A percentile compares a stretch with the other conserved stretches of the same genome.
Conservation (phyloP, 2,329 filamentous ascomycete species). For the Cladobotryum mycophilum region DNA sequence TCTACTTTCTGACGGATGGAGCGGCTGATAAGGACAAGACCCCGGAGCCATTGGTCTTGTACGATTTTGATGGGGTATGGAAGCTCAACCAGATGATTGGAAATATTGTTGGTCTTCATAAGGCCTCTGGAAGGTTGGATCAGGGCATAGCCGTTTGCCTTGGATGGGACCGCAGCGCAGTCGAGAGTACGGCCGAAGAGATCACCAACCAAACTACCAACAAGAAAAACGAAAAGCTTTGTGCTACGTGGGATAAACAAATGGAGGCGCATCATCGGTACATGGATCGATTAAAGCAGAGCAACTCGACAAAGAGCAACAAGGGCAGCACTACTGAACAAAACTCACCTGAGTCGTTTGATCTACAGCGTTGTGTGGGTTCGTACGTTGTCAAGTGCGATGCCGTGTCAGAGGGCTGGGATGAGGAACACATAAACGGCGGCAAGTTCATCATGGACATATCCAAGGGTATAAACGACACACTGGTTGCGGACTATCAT, state of each 20-base stretch:
- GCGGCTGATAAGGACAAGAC: background rate
- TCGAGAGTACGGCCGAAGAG: background rate
- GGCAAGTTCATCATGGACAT: slow-evolving; percentile 1
- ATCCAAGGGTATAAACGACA: background rate
- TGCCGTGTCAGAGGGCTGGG: background rate
- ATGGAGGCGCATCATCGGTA: background rate
- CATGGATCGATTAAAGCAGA: background rate
- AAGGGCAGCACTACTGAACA: background rate
- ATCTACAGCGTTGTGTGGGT: background rate
- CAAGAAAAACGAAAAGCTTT: background rate
- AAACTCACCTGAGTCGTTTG: background rate
- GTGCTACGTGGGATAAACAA: background rate
- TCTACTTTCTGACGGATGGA: slow-evolving; percentile 1
- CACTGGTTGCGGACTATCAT: background rate
- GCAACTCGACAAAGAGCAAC: background rate
- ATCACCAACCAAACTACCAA: background rate
- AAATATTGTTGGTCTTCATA: background rate
- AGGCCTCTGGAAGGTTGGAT: too few species aligned
- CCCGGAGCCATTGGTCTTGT: background rate
- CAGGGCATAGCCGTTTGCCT: background rate
- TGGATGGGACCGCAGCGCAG: background rate
- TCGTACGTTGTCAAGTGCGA: slow-evolving; percentile 1
- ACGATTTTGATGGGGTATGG: background rate
- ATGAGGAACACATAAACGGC: background rate
- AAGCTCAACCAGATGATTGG: background rate